A percentile compares a stretch with the other conserved stretches of the same genome.
Conservation (phyloP, 1,139 yeast genomes). For the Taphrina betulina region DNA sequence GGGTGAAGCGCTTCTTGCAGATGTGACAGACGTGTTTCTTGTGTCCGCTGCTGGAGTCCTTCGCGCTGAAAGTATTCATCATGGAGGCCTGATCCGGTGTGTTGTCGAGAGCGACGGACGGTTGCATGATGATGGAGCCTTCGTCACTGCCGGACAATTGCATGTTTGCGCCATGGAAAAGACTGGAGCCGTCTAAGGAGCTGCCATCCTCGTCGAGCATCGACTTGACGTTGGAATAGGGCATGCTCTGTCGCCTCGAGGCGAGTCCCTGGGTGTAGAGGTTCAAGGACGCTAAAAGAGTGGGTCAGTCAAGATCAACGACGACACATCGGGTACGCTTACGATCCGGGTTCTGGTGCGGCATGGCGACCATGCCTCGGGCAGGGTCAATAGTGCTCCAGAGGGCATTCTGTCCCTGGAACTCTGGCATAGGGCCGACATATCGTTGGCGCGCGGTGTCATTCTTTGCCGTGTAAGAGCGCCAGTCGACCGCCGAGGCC, state of each 20-base stretch:
- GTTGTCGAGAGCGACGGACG: not conserved
- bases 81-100: constrained; percentile 23
- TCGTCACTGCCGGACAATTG: not conserved
- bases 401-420: constrained; percentile 1
- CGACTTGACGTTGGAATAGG: too few species aligned
- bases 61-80: constrained; percentile 33
- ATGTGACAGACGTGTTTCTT: constrained; percentile 53
- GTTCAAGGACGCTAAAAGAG: not conserved
- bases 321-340: not conserved
- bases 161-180: too few species aligned
- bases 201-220: too few species aligned
- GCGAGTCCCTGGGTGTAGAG: not conserved
- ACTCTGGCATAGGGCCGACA: too few species aligned
- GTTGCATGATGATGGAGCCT: constrained; percentile 8
- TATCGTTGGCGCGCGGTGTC: not conserved
- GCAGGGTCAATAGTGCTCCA: constrained; percentile 18
- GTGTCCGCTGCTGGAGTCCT: constrained; percentile 14
- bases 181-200: too few species aligned
- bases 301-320: not conserved
- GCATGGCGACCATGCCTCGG: constrained; percentile 16
- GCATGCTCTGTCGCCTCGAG: constrained; percentile 6
- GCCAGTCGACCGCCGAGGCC: constrained; percentile 24
- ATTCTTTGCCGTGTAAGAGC: not conserved
- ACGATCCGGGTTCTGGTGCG: constrained; percentile 8
- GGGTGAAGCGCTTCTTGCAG: constrained; percentile 71